A percentile compares a stretch with the other conserved stretches of the same genome.
Evolutionary conservation across 208 protist species (phyloP).

Genomic region (Leishmania turanica): DNA sequence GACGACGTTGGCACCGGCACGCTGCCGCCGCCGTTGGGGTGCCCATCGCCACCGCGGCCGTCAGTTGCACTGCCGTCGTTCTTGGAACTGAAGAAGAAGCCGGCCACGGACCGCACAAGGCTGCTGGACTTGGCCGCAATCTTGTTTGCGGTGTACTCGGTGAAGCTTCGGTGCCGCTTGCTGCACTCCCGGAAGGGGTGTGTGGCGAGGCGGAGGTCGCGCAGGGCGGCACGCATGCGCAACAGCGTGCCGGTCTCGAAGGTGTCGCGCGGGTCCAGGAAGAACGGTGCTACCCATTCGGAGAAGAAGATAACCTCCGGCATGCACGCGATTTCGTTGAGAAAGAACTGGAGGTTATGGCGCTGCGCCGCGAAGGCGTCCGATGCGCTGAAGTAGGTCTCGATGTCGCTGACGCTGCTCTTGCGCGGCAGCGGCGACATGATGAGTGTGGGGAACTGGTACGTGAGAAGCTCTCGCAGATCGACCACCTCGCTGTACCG

Average conservation of each 20-base stretch:
- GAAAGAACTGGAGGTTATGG: constrained; percentile 66
- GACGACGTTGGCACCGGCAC: constrained; percentile 17
- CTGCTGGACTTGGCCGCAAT: constrained; percentile 64
- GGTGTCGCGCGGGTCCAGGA: constrained; percentile 71
- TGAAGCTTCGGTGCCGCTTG: constrained; percentile 54
- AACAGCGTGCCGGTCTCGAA: constrained; percentile 65
- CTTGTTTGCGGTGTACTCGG: constrained; percentile 46
- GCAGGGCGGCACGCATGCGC: constrained; percentile 43
- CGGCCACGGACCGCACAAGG: constrained; percentile 60
- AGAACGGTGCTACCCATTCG: constrained; percentile 71
- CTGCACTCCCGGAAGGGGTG: constrained; percentile 53
- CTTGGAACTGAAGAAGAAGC: constrained; percentile 38
- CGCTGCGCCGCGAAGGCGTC: constrained; percentile 63
- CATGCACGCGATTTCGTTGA: constrained; percentile 66
- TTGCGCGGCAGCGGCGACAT: constrained; percentile 83
- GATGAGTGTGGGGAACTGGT: constrained; percentile 77
- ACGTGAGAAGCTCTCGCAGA: constrained; percentile 66
- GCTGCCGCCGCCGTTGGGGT: constrained; percentile 8
- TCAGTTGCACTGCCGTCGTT: constrained; percentile 25
- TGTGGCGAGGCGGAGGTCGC: constrained; percentile 48
- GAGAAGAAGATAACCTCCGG: constrained; percentile 84
- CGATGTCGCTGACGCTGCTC: constrained; percentile 59
- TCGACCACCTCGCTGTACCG: constrained; percentile 84
- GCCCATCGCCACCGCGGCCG: constrained; percentile 8
- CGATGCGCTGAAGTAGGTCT: constrained; percentile 65